Evolutionary conservation across 2,329 filamentous ascomycete species (phyloP).

Genomic region (Diaporthe sp.): DNA sequence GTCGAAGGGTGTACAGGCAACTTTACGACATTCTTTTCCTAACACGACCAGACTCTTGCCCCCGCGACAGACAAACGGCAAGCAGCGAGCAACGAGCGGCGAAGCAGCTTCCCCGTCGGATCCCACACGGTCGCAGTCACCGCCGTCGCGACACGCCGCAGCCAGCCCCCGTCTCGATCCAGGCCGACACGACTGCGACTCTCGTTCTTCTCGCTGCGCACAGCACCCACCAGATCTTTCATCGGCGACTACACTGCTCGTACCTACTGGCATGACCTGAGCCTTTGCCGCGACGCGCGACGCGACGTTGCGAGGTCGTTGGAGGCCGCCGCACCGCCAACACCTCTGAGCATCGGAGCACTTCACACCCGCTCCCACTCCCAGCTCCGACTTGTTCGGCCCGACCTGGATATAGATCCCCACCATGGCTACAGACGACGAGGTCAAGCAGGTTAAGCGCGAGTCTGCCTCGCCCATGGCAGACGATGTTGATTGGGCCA

Average conservation of each 20-base stretch:
- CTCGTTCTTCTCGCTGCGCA: not conserved
- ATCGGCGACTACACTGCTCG: not conserved
- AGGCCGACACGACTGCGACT: not conserved
- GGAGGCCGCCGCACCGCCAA: slow-evolving; percentile 6
- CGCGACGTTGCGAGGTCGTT: slow-evolving; percentile 31
- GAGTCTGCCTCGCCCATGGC: slow-evolving; percentile 27
- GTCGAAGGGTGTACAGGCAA: no score
- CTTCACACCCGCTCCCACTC: not conserved
- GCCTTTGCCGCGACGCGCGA: slow-evolving; percentile 20
- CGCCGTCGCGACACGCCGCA: not conserved
- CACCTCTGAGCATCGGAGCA: not conserved
- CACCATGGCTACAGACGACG: slow-evolving; percentile 29
- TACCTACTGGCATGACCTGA: slow-evolving; percentile 33
- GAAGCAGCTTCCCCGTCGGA: not conserved
- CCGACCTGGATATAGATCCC: not conserved
- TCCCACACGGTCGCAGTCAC: not conserved
- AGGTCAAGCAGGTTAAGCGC: slow-evolving; percentile 31
- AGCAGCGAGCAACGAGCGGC: not conserved
- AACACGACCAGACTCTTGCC: not conserved
- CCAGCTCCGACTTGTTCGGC: not conserved
- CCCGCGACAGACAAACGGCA: no score
- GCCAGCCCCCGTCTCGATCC: not conserved
- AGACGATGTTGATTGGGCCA: slow-evolving; percentile 51
- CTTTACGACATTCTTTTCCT: not conserved
- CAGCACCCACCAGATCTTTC: not conserved